Conservation (phyloP, 139 green algal genomes). For the Tetradesmus lagerheimii region DNA sequence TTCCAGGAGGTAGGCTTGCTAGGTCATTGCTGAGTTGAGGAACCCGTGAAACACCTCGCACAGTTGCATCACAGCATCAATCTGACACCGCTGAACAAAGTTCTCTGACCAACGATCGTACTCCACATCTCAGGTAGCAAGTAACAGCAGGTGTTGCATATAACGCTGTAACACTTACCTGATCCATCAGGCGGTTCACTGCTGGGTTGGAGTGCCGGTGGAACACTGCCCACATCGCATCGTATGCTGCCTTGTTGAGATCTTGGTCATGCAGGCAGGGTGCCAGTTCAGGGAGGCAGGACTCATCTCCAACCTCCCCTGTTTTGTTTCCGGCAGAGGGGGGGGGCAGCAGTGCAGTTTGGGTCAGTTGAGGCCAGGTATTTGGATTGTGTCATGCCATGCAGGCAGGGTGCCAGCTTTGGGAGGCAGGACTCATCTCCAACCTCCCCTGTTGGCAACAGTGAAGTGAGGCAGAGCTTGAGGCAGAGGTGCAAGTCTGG, state of each 20-base stretch:
- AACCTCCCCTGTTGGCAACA: constrained; percentile 45
- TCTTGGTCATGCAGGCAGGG: constrained; percentile 45
- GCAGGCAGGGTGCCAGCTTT: constrained; percentile 56
- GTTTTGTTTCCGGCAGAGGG: background rate
- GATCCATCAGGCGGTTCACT: background rate
- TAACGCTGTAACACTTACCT: background rate
- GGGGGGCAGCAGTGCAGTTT: too few relatives aligned
- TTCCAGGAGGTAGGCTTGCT: too few relatives aligned
- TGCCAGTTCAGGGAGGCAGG: constrained; percentile 55
- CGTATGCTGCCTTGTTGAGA: constrained; percentile 52
- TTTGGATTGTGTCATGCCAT: too few relatives aligned
- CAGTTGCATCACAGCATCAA: too few relatives aligned
- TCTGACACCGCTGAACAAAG: too few relatives aligned
- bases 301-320: constrained; percentile 60
- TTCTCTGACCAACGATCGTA: too few relatives aligned
- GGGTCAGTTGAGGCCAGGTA: too few relatives aligned
- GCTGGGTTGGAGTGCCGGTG: constrained; percentile 8
- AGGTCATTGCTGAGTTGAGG: too few relatives aligned
- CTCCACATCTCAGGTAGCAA: too few relatives aligned
- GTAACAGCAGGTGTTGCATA: too few relatives aligned
- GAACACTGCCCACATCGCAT: constrained; percentile 62
- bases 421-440: constrained; percentile 54
- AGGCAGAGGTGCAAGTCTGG: background rate
- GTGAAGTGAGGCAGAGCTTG: background rate
- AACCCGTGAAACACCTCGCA: too few relatives aligned